Conservation (phyloP, 179 eudicot genomes). For the Dionaea muscipula region DNA sequence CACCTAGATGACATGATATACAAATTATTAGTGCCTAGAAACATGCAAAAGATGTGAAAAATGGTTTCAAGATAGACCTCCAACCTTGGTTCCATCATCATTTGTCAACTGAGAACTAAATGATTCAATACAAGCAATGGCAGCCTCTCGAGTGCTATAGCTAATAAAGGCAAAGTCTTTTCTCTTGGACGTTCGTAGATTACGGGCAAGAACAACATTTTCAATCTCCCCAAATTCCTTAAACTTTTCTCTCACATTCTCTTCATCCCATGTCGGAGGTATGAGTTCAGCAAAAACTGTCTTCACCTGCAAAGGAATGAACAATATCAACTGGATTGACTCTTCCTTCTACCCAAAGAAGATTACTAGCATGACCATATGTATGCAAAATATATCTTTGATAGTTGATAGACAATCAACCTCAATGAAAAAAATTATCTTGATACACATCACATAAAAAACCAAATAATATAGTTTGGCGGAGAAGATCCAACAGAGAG, state of each 20-base stretch:
- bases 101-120: constrained; percentile 18
- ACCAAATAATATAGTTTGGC: too few species aligned
- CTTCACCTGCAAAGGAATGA: constrained; percentile 29
- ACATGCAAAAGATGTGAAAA: not conserved
- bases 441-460: too few species aligned
- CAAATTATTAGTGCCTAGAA: constrained; percentile 1
- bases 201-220: constrained; percentile 46
- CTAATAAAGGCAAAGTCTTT: constrained; percentile 58
- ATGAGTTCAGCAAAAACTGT: constrained; percentile 59
- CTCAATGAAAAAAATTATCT: too few species aligned
- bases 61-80: constrained; percentile 1
- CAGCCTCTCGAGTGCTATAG: constrained; percentile 48
- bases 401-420: too few species aligned
- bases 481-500: too few species aligned
- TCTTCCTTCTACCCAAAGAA: not conserved
- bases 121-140: constrained; percentile 48
- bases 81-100: constrained; percentile 36
- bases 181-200: constrained; percentile 35
- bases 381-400: too few species aligned
- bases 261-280: constrained; percentile 60
- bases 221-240: constrained; percentile 59
- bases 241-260: constrained; percentile 36
- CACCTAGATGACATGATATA: constrained; percentile 20
- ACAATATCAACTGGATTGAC: not conserved
- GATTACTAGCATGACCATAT: too few species aligned